Evolutionary conservation across 1,284 basidiomycete species (phyloP), one percentile per base, ranked within the genome.

Genomic region (Leccinum pachyderme): DNA sequence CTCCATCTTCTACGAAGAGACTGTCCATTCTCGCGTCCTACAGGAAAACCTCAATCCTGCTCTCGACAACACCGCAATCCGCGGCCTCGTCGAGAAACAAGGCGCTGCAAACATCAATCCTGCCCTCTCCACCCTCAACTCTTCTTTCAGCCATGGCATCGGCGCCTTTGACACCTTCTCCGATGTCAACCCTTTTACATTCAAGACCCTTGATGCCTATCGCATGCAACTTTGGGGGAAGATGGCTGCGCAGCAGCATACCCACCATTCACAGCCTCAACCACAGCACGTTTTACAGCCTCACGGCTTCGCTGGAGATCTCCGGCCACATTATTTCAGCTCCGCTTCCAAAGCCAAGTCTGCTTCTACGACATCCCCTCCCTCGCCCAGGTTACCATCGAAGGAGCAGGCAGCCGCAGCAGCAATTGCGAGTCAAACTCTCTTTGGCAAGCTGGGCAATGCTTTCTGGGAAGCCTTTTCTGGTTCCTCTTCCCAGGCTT

Each of bases 191-290:
- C 82, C 86, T 4, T 93, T 93, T 73, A 89, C 86, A 5, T 81
- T 92, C 76, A 91, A 91, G 76, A 84, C 82, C 7, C 77, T 93
- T 65, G 92, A 95, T 73, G 81, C 83, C 70, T 93, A 87, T 64
- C 82, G 92, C 33, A 91, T 92, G 87, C 92, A 94, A 63, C 77
- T 94, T 2, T 94, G 91, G 92, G 82, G 84, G 35, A 83, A 87
- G 72, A 88, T 94, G 81, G 89, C 89, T 0, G 72, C 77, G 31
- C 76, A 77, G 49, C 72, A 73, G 33, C 70, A 73, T 25, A 62
- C 62, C 3, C 75, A 75, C 49, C 68, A 67, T 6, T 63, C 59
- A 44, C 74, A 71, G 62, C 52, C 69, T 46, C 61, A 59, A 8
- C 7, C 51, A 0, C 47, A 53, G 4, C 28, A 43, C 2, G 44